phyloP scores from a whole-genome alignment of 148 eudicot genomes.

The Cornus florida region DNA sequence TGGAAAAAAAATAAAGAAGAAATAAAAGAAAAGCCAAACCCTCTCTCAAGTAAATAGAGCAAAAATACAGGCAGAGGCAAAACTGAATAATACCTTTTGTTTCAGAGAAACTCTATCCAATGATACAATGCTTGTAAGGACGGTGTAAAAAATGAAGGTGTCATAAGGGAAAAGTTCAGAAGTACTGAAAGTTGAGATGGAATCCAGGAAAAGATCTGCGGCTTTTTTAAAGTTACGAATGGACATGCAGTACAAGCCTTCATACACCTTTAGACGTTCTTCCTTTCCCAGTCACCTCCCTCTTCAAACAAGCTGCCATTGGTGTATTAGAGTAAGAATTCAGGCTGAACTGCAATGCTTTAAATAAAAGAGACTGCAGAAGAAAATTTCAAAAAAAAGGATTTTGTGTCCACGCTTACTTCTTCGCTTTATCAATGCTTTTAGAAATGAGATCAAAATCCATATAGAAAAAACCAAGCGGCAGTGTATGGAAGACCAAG shows the following conservation, averaged over 20 bases:
- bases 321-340: background rate
- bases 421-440: constrained; percentile 96
- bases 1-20: no score
- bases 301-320: constrained; percentile 83
- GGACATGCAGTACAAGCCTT: constrained; percentile 90
- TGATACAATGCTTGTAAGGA: constrained; percentile 82
- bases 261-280: constrained; percentile 98
- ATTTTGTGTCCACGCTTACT: constrained; percentile 37
- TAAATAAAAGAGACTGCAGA: constrained; percentile 8
- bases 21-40: background rate
- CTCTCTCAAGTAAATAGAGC: background rate
- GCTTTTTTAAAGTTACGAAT: constrained; percentile 93
- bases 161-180: constrained; percentile 94
- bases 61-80: background rate
- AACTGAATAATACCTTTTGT: constrained; percentile 69
- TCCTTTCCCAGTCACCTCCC: constrained; percentile 99
- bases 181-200: constrained; percentile 98
- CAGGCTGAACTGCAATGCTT: constrained; percentile 2
- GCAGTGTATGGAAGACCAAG: constrained; percentile 84
- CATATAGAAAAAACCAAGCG: constrained; percentile 89
- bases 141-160: constrained; percentile 88
- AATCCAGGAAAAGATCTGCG: constrained; percentile 83
- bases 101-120: constrained; percentile 95
- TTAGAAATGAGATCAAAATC: constrained; percentile 90
- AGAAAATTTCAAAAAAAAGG: background rate